Evolutionary conservation across 495 filamentous ascomycete species (phyloP).

Genomic region (Aspergillus bertholletiae): DNA sequence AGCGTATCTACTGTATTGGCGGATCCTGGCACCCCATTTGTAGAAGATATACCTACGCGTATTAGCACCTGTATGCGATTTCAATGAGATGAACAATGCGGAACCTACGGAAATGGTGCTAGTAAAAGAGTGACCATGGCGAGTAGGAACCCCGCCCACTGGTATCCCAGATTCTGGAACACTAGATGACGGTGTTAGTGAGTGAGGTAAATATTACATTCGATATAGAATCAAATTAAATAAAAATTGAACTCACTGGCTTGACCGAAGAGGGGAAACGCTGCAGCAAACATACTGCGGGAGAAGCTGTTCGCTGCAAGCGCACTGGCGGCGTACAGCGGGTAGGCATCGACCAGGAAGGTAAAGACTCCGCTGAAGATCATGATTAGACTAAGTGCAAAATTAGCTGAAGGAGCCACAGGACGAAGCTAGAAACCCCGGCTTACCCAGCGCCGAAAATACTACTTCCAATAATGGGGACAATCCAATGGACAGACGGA

Average conservation of each 20-base stretch:
- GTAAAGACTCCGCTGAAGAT: slow-evolving; percentile 80
- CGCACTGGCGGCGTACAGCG: slow-evolving; percentile 81
- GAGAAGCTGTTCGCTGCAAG: slow-evolving; percentile 86
- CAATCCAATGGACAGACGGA: slow-evolving; percentile 69
- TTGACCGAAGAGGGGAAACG: slow-evolving; percentile 65
- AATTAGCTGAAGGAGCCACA: too few relatives aligned
- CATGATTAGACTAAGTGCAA: too few relatives aligned
- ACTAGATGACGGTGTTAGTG: too few relatives aligned
- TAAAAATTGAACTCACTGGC: slow-evolving; percentile 23
- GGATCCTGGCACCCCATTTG: too few relatives aligned
- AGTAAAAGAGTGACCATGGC: slow-evolving; percentile 65
- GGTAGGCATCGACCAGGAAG: slow-evolving; percentile 90
- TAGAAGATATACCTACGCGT: too few relatives aligned
- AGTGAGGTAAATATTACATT: too few relatives aligned
- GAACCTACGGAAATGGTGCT: slow-evolving; percentile 64
- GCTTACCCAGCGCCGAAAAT: slow-evolving; percentile 68
- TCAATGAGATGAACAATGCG: too few relatives aligned
- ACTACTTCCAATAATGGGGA: slow-evolving; percentile 78
- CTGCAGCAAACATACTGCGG: slow-evolving; percentile 77
- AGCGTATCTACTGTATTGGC: too few relatives aligned
- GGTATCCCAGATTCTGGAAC: slow-evolving; percentile 64
- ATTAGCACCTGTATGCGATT: too few relatives aligned
- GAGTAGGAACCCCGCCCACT: slow-evolving; percentile 69
- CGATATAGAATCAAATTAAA: too few relatives aligned
- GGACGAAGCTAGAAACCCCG: too few relatives aligned